Evolutionary conservation across 2,329 filamentous ascomycete species (phyloP).

Genomic region (Malbranchea zuffiana): DNA sequence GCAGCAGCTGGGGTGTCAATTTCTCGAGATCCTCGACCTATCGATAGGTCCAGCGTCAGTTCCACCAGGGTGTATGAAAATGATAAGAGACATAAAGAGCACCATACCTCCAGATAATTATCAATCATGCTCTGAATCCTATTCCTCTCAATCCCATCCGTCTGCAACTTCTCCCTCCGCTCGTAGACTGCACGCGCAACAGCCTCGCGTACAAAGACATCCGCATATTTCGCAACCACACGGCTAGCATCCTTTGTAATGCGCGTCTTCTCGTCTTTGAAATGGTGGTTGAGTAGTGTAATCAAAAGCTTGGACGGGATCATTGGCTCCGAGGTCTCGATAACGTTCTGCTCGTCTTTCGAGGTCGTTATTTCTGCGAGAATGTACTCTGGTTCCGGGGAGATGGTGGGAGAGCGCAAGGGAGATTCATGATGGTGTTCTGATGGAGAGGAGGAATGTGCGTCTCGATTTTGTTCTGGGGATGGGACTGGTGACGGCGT

Average conservation of each 20-base stretch:
- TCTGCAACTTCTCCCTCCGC: constrained; percentile 40
- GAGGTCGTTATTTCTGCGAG: constrained; percentile 35
- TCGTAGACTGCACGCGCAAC: constrained; percentile 68
- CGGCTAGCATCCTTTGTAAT: constrained; percentile 67
- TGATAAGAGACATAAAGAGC: constrained; percentile 1
- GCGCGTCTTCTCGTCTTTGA: constrained; percentile 57
- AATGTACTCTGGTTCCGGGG: constrained; percentile 37
- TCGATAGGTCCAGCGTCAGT: no score
- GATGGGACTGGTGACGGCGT: background rate
- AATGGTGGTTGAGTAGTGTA: constrained; percentile 69
- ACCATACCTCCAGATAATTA: constrained; percentile 62
- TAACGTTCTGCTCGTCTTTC: constrained; percentile 18
- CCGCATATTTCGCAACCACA: constrained; percentile 72
- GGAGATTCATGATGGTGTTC: constrained; percentile 2
- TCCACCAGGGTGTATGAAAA: background rate
- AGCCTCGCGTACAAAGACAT: constrained; percentile 82
- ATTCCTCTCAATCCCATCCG: constrained; percentile 21
- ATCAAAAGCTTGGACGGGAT: constrained; percentile 68
- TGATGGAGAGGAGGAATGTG: constrained; percentile 8
- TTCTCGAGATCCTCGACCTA: constrained; percentile 88
- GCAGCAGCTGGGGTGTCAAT: constrained; percentile 67
- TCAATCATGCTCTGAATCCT: constrained; percentile 25
- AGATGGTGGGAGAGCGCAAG: constrained; percentile 18
- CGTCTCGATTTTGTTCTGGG: background rate
- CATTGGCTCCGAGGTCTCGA: constrained; percentile 29